Conservation (phyloP, 2,329 filamentous ascomycete genomes). For the Aquanectria penicillioides region DNA sequence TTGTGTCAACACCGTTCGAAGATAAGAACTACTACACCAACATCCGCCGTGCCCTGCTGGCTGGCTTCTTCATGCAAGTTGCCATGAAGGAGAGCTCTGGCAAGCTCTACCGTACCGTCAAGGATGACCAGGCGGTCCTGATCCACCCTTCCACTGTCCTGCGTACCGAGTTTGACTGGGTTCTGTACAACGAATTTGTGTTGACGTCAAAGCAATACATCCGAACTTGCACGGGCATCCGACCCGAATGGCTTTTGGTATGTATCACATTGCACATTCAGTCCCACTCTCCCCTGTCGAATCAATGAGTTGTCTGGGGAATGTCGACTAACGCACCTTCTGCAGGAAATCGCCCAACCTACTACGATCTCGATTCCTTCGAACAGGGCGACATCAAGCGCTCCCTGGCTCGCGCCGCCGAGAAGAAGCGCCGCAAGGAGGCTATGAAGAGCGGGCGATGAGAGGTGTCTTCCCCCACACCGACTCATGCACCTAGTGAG, state of each 20-base stretch:
- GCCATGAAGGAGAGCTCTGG: conserved; percentile 90
- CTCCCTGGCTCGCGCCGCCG: conserved; percentile 65
- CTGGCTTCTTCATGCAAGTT: conserved; percentile 99
- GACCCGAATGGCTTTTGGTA: conserved; percentile 93
- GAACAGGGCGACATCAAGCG: conserved; percentile 87
- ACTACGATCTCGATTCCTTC: conserved; percentile 88
- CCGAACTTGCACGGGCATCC: conserved; percentile 89
- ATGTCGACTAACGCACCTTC: conserved; percentile 22
- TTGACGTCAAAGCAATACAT: conserved; percentile 99
- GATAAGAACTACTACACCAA: conserved; percentile 99
- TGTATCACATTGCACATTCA: conserved; percentile 43
- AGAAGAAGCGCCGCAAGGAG: conserved; percentile 69
- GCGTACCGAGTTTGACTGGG: conserved; percentile 91
- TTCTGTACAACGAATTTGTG: conserved; percentile 98
- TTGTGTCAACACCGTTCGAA: conserved; percentile 89
- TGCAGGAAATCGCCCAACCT: conserved; percentile 90
- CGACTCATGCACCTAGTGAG: conserved; percentile 14
- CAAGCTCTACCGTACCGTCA: conserved; percentile 94
- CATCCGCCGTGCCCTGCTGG: conserved; percentile 89
- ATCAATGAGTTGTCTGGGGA: not conserved
- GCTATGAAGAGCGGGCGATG: conserved; percentile 62
- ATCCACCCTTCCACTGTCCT: conserved; percentile 94
- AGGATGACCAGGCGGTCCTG: conserved; percentile 93
- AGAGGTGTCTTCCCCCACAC: conserved; percentile 36
- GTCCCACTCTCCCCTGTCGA: not conserved